Base-by-base conservation (phyloP, 1,139 yeast species). In the Suhomyces kunorum region DNA sequence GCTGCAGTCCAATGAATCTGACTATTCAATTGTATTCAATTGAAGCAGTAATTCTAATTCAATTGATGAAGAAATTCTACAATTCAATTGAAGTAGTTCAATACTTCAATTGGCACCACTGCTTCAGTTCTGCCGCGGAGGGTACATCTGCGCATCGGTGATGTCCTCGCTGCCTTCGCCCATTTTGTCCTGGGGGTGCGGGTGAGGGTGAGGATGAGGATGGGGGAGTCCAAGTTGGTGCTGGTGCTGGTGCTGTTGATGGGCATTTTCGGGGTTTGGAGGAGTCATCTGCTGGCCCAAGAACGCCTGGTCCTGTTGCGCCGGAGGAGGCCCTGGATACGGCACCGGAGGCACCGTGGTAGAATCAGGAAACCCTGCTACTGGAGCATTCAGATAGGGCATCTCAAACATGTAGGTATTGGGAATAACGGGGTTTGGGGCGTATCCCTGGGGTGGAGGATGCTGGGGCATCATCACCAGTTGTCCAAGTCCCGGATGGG, bases 331-430 rank as follows among this genome's bases (percentile, higher is more conserved):
- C 6, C n/a, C 11, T 5, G 32, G 11, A 18, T 19, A 29, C 4
- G 25, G 32, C n/a, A 8, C 32, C 9, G 32, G 15, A 18, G 32
- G 32, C 4, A 29, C 32, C 4, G 32, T 12, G 14, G 24, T 12
- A 8, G 32, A 7, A 2, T 24, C 24, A 7, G 24, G 23, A 18
- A 29, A 29, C 8, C 32, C 32, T 2, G 17, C 8, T 4, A 29
- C 32, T 2, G 16, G n/a, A 14, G 14, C 37, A 12, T 19, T 18
- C n/a, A 17, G 23, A 16, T 39, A 40, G 3, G 43, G 40, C 38
- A 40, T 32, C 9, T 36, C 40, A 20, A 40, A 40, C 11, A 40
- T 37, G 15, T 33, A 40, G 15, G 34, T 33, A 16, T 40, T 40
- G 13, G 38, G 20, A 9, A 40, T 30, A 2, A 40, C 40, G 9